phyloP scores from a whole-genome alignment of 257 asterid genomes.

The Fraxinus pennsylvanica region DNA sequence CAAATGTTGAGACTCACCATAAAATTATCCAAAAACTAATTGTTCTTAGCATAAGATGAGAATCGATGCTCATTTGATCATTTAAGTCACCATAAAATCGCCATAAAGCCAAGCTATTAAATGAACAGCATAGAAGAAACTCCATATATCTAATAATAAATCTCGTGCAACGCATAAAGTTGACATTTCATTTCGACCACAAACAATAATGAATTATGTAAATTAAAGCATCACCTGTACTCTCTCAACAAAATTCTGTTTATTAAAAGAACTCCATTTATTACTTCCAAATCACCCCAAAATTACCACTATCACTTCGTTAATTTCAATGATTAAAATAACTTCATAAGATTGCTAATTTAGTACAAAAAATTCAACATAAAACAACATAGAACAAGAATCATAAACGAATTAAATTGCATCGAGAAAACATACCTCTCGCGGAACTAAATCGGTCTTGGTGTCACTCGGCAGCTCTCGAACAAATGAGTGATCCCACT shows the following conservation, averaged over 20 bases:
- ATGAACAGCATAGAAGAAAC: background rate
- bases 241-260: background rate
- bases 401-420: background rate
- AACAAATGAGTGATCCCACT: slow-evolving; percentile 87
- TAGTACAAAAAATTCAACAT: background rate
- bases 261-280: background rate
- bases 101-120: background rate
- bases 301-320: background rate
- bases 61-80: background rate
- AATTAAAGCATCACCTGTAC: background rate
- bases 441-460: slow-evolving; percentile 62
- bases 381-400: background rate
- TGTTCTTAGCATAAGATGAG: slow-evolving; percentile 35
- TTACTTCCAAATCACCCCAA: background rate
- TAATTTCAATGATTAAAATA: background rate
- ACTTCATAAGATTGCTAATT: slow-evolving; percentile 13
- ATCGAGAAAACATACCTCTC: slow-evolving; percentile 57
- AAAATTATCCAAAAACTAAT: too few relatives aligned
- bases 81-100: background rate
- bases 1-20: too few relatives aligned
- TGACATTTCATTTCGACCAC: background rate
- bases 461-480: slow-evolving; percentile 91
- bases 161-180: background rate
- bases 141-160: background rate
- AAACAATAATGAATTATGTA: background rate